Evolutionary conservation across 2,329 filamentous ascomycete species (phyloP).

Genomic region (Diaporthe citri): DNA sequence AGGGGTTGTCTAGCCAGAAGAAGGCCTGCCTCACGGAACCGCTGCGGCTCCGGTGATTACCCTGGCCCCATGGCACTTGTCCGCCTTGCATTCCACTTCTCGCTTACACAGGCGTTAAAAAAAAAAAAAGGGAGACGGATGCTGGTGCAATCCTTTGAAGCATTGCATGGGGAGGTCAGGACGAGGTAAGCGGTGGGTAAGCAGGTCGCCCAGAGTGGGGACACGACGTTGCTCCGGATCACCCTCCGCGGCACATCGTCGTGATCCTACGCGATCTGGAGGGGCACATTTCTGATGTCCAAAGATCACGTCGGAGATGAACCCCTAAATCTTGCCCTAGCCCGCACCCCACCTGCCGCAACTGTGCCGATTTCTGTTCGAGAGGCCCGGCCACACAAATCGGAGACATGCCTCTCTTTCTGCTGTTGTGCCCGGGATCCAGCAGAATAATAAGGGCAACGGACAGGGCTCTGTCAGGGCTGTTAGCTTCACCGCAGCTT

Average conservation of each 20-base stretch:
- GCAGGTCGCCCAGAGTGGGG: constrained; percentile 12
- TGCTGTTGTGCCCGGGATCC: background rate
- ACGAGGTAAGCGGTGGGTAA: constrained; percentile 15
- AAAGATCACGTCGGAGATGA: constrained; percentile 12
- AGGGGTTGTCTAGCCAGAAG: constrained; percentile 11
- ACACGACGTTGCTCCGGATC: constrained; percentile 6
- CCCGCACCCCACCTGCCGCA: background rate
- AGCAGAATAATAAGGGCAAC: background rate
- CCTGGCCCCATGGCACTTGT: background rate
- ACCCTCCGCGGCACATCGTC: background rate
- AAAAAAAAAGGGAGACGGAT: background rate
- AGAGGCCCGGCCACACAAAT: constrained; percentile 9
- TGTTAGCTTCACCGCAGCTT: background rate
- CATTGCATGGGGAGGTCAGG: background rate
- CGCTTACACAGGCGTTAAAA: background rate
- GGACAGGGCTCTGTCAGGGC: background rate
- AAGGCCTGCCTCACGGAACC: constrained; percentile 1
- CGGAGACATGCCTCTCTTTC: constrained; percentile 13
- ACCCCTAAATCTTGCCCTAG: constrained; percentile 4
- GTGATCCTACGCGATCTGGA: constrained; percentile 27
- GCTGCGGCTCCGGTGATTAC: constrained; percentile 8
- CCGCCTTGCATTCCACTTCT: background rate
- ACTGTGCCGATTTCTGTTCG: constrained; percentile 16
- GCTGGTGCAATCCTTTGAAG: background rate
- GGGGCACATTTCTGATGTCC: constrained; percentile 11